Percentiles rank a stretch among this genome's conserved stretches.
These are phyloP conservation scores for Beauveria pseudobassiana DNA, from an alignment of 2,329 filamentous ascomycete genomes.

Conservation along the genomic window DNA sequence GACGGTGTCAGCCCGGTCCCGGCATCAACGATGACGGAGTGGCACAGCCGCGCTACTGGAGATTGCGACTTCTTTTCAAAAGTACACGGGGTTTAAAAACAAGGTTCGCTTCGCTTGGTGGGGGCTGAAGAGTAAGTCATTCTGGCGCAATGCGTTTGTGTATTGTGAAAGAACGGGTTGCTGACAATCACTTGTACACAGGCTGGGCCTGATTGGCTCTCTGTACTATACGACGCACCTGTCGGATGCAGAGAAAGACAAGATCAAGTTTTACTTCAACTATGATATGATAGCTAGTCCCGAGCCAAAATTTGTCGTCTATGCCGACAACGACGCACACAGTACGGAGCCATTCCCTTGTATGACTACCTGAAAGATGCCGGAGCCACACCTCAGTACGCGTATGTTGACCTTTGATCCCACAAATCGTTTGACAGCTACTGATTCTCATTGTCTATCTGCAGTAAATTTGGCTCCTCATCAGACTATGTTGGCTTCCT, in stretches of 20 bases:
- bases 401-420: conserved; percentile 16
- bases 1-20: conserved; percentile 33
- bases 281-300: conserved; percentile 61
- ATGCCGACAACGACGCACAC: conserved; percentile 33
- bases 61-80: conserved; percentile 28
- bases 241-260: conserved; percentile 33
- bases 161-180: no score
- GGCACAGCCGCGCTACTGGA: conserved; percentile 32
- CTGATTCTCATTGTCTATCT: background rate
- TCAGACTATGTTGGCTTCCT: conserved; percentile 36
- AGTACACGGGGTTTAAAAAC: conserved; percentile 32
- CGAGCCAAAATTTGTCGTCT: conserved; percentile 31
- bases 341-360: conserved; percentile 27
- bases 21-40: conserved; percentile 35
- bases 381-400: conserved; percentile 26
- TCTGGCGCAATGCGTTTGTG: no score
- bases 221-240: conserved; percentile 31
- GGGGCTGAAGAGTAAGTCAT: conserved; percentile 31
- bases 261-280: conserved; percentile 61
- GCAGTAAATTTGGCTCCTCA: conserved; percentile 25
- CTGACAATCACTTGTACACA: conserved; percentile 4
- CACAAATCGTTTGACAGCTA: no score
- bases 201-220: conserved; percentile 36
- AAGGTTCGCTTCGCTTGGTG: conserved; percentile 38
- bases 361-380: conserved; percentile 28